Percentiles rank a stretch among this genome's conserved stretches.
Conservation (phyloP, 768 basidiomycete genomes). For the Mycena alexandri region DNA sequence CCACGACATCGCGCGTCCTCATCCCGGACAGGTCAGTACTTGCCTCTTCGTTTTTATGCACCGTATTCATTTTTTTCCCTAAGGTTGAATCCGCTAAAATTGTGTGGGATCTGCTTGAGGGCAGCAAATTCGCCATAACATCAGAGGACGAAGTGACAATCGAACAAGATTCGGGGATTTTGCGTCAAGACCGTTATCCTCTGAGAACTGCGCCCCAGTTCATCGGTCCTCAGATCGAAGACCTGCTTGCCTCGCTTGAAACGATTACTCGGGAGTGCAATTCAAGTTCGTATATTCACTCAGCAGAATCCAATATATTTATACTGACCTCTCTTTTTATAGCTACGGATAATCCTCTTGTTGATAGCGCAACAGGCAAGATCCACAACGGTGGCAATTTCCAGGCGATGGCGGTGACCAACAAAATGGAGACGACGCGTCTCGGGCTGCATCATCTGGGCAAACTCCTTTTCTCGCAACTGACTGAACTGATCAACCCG, state of each 20-base stretch:
- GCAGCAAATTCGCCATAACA: constrained; percentile 73
- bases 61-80: constrained; percentile 10
- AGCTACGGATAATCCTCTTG: constrained; percentile 91
- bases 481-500: constrained; percentile 80
- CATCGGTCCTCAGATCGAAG: constrained; percentile 88
- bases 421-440: constrained; percentile 90
- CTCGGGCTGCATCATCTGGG: constrained; percentile 78
- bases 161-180: constrained; percentile 76
- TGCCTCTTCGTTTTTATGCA: constrained; percentile 6
- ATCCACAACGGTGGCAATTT: constrained; percentile 91
- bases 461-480: constrained; percentile 76
- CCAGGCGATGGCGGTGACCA: constrained; percentile 84
- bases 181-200: constrained; percentile 86
- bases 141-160: constrained; percentile 82
- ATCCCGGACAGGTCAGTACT: constrained; percentile 77
- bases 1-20: constrained; percentile 79
- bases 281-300: constrained; percentile 67
- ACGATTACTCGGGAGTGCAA: constrained; percentile 84
- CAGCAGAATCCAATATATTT: not conserved
- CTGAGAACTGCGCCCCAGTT: constrained; percentile 86
- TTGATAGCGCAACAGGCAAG: constrained; percentile 73
- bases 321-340: constrained; percentile 23
- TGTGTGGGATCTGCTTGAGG: constrained; percentile 77
- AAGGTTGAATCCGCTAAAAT: constrained; percentile 79
- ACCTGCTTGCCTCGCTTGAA: constrained; percentile 73